Percentiles rank a stretch among this genome's conserved stretches.
These are phyloP conservation scores for Ogataea hybrid DNA, from an alignment of 1,139 yeast species.

Conservation along the genomic window DNA sequence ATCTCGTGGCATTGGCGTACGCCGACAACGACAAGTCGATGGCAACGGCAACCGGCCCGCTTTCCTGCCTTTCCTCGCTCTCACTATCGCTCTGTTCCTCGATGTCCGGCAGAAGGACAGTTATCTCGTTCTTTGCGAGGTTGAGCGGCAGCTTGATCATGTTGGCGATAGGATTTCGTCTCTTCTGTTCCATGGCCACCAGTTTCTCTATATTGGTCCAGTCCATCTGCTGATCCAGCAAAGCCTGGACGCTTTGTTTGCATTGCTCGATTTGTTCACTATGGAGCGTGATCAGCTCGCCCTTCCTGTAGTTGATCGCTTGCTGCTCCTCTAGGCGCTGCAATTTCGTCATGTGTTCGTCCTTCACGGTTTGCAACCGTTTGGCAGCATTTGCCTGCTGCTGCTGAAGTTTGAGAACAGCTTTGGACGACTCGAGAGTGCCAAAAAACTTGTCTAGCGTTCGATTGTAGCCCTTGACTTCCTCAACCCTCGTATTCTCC, in stretches of 20 bases:
- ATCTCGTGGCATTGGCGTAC: constrained; percentile 86
- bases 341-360: constrained; percentile 71
- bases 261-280: constrained; percentile 75
- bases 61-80: constrained; percentile 28
- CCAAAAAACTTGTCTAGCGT: constrained; percentile 85
- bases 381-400: constrained; percentile 74
- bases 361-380: constrained; percentile 69
- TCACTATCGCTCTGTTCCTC: constrained; percentile 35
- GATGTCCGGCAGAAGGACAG: constrained; percentile 54
- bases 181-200: constrained; percentile 64
- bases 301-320: constrained; percentile 61
- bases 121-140: constrained; percentile 65
- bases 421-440: constrained; percentile 77
- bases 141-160: constrained; percentile 68
- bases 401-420: constrained; percentile 67
- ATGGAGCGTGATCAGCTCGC: constrained; percentile 68
- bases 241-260: constrained; percentile 59
- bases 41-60: constrained; percentile 45
- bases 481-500: constrained; percentile 29
- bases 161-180: constrained; percentile 64
- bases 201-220: constrained; percentile 87
- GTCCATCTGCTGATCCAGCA: constrained; percentile 86
- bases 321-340: constrained; percentile 66
- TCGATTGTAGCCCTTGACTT: constrained; percentile 62
- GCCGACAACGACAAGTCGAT: constrained; percentile 74